Evolutionary conservation across 2,329 filamentous ascomycete genomes (phyloP).

Genomic region (Drechslerella dactyloides): DNA sequence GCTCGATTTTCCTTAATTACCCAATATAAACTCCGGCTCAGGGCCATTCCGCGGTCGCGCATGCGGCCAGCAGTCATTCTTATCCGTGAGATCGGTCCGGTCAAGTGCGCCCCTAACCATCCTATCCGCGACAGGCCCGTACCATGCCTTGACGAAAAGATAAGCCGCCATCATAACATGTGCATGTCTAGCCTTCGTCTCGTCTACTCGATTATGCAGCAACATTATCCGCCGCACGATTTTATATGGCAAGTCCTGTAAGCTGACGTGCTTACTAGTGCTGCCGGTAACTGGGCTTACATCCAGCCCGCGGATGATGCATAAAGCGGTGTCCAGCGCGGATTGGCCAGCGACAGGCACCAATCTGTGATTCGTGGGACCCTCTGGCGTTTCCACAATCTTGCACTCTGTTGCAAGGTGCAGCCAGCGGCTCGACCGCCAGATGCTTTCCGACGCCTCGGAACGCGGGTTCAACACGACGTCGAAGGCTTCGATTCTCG

Average conservation of each 20-base stretch:
- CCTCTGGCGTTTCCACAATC: constrained; percentile 7
- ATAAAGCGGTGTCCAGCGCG: constrained; percentile 12
- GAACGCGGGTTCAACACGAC: constrained; percentile 9
- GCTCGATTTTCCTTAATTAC: background rate
- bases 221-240: constrained; percentile 14
- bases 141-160: constrained; percentile 35
- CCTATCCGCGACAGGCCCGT: background rate
- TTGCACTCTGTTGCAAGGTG: constrained; percentile 39
- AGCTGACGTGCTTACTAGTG: constrained; percentile 7
- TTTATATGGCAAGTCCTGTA: constrained; percentile 27
- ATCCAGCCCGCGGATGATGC: constrained; percentile 24
- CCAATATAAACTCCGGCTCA: background rate
- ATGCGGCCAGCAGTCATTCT: constrained; percentile 18
- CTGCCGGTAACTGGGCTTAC: background rate
- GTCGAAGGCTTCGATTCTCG: constrained; percentile 38
- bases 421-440: constrained; percentile 18
- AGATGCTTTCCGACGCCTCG: background rate
- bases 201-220: constrained; percentile 26
- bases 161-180: constrained; percentile 20
- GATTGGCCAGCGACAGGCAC: background rate
- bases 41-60: background rate
- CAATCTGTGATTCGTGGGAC: constrained; percentile 2
- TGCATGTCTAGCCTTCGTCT: background rate
- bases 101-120: constrained; percentile 18
- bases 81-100: constrained; percentile 5